phyloP scores from a whole-genome alignment of 2,329 filamentous ascomycete species.

The Trichoderma polysporum region DNA sequence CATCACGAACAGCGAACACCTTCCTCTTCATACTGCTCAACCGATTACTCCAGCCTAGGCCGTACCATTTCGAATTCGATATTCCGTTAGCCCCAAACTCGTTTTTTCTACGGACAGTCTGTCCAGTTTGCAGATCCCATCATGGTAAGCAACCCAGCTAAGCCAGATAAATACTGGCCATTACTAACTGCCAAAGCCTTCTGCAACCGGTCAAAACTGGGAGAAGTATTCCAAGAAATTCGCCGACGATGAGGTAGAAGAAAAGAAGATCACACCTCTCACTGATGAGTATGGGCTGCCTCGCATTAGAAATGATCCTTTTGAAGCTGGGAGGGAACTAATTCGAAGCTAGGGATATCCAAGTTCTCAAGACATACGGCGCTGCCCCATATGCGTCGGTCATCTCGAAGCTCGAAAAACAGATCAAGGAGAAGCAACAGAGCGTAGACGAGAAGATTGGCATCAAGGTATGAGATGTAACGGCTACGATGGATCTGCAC shows the following conservation, averaged over 20 bases:
- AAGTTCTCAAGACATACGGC: slow-evolving; percentile 98
- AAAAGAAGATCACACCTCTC: slow-evolving; percentile 99
- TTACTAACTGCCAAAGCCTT: slow-evolving; percentile 64
- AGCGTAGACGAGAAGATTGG: slow-evolving; percentile 99
- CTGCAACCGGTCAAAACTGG: slow-evolving; percentile 91
- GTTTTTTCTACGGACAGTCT: slow-evolving; percentile 20
- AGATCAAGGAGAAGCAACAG: slow-evolving; percentile 98
- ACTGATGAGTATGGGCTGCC: slow-evolving; percentile 80
- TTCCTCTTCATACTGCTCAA: not conserved
- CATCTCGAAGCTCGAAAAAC: slow-evolving; percentile 96
- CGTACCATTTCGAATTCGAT: not conserved
- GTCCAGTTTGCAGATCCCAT: slow-evolving; percentile 36
- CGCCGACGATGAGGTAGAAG: slow-evolving; percentile 92
- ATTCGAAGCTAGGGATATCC: slow-evolving; percentile 74
- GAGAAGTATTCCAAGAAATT: slow-evolving; percentile 99
- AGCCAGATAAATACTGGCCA: not conserved
- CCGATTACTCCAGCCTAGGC: not conserved
- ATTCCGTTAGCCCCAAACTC: not conserved
- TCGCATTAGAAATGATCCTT: not conserved
- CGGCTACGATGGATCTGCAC: not conserved
- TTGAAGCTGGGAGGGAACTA: slow-evolving; percentile 25
- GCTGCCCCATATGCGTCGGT: slow-evolving; percentile 91
- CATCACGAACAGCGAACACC: slow-evolving; percentile 15
- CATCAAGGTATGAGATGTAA: slow-evolving; percentile 59
- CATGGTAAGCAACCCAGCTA: slow-evolving; percentile 38